Conservation (phyloP, 2,329 filamentous ascomycete genomes). For the Falciphora oryzae region DNA sequence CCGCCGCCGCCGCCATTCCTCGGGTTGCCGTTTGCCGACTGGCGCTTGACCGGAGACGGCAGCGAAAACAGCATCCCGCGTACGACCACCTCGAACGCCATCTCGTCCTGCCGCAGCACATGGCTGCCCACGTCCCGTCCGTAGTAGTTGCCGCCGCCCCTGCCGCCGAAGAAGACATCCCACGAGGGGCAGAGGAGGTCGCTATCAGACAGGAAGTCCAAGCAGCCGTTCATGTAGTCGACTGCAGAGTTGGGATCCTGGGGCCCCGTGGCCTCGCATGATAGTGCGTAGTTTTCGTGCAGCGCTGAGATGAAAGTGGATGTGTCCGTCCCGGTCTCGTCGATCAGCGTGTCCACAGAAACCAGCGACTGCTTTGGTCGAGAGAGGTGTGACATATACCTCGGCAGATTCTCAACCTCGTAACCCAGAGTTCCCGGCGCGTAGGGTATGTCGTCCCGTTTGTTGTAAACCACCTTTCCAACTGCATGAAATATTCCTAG, state of each 20-base stretch:
- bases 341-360: conserved; percentile 69
- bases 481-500: conserved; percentile 95
- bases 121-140: conserved; percentile 61
- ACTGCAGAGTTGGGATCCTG: conserved; percentile 55
- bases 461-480: conserved; percentile 95
- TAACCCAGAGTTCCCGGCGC: conserved; percentile 31
- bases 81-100: conserved; percentile 86
- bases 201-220: conserved; percentile 79
- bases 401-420: conserved; percentile 50
- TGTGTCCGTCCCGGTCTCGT: conserved; percentile 89
- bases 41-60: conserved; percentile 78
- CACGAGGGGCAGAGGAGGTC: conserved; percentile 76
- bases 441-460: conserved; percentile 56
- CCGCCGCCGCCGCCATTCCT: conserved; percentile 32
- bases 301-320: conserved; percentile 33
- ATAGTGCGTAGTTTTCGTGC: conserved; percentile 79
- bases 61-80: conserved; percentile 80
- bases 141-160: conserved; percentile 43
- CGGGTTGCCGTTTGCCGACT: conserved; percentile 40
- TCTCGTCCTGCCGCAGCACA: conserved; percentile 82
- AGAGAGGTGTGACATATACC: conserved; percentile 50
- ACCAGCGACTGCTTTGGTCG: conserved; percentile 61
- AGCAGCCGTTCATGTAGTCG: conserved; percentile 77
- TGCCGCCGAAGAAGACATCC: conserved; percentile 60
- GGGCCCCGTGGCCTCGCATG: conserved; percentile 58